Percentiles rank a stretch among this genome's conserved stretches.
phyloP scores from a whole-genome alignment of 805 yeast species.

The Candida nemodendra region DNA sequence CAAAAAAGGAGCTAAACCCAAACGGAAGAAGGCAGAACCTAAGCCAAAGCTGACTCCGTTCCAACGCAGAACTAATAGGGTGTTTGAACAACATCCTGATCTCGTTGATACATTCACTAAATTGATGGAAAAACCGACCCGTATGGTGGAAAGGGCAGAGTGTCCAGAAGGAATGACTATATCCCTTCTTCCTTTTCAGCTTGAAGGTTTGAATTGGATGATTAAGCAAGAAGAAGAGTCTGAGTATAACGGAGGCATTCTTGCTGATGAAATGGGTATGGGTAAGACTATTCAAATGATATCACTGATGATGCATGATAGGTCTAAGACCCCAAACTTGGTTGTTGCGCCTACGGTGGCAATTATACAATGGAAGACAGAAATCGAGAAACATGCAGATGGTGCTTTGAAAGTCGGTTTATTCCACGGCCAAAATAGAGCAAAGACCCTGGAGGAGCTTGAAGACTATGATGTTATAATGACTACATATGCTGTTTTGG shows the following conservation, averaged over 20 bases:
- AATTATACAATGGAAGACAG: slow-evolving; percentile 95
- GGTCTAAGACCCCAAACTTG: slow-evolving; percentile 66
- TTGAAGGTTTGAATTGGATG: slow-evolving; percentile 92
- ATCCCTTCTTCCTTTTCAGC: slow-evolving; percentile 81
- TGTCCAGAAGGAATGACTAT: slow-evolving; percentile 82
- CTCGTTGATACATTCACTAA: slow-evolving; percentile 69
- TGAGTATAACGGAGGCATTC: slow-evolving; percentile 80
- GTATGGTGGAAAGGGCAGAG: slow-evolving; percentile 52
- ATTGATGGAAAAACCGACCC: slow-evolving; percentile 46
- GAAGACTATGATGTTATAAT: slow-evolving; percentile 71
- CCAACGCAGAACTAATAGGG: slow-evolving; percentile 63
- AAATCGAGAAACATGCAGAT: slow-evolving; percentile 81
- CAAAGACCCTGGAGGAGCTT: slow-evolving; percentile 55
- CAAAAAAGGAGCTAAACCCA: slow-evolving; percentile 25
- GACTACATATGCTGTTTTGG: slow-evolving; percentile 91
- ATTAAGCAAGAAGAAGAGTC: slow-evolving; percentile 79
- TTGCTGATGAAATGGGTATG: slow-evolving; percentile 99
- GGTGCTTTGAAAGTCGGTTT: slow-evolving; percentile 65
- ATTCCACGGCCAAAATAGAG: slow-evolving; percentile 84
- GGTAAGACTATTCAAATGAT: slow-evolving; percentile 98
- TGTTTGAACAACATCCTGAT: slow-evolving; percentile 78
- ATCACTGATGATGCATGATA: slow-evolving; percentile 74
- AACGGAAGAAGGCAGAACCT: slow-evolving; percentile 19
- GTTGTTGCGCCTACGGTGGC: slow-evolving; percentile 99
- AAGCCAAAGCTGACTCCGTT: slow-evolving; percentile 58